Conservation (phyloP, 306 rosid species). For the Cucumis sativus region DNA sequence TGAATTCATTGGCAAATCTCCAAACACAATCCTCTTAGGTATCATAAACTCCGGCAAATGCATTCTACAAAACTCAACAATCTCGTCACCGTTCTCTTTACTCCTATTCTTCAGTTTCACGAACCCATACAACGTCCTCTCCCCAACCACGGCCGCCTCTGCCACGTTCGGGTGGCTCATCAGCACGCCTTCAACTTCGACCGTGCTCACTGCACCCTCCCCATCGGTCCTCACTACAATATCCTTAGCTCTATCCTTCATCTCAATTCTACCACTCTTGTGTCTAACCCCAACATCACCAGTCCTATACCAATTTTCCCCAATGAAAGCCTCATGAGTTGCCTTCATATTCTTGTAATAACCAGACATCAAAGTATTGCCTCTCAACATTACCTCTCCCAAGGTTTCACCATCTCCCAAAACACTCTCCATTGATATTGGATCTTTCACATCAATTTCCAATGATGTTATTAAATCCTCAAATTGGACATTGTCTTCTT, state of each 20-base stretch:
- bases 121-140: constrained; percentile 31
- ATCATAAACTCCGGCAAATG: constrained; percentile 49
- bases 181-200: constrained; percentile 65
- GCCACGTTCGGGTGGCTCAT: constrained; percentile 47
- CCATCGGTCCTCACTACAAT: constrained; percentile 23
- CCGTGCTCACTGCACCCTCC: constrained; percentile 33
- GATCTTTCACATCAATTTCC: constrained; percentile 63
- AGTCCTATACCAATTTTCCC: constrained; percentile 60
- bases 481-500: not conserved
- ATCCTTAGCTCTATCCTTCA: constrained; percentile 72
- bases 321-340: constrained; percentile 34
- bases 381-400: constrained; percentile 70
- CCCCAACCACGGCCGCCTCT: constrained; percentile 59
- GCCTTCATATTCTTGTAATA: constrained; percentile 39
- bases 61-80: constrained; percentile 40
- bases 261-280: constrained; percentile 32
- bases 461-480: constrained; percentile 20
- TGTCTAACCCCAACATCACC: constrained; percentile 54
- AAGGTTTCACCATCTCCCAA: constrained; percentile 52
- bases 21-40: constrained; percentile 49
- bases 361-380: constrained; percentile 53
- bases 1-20: constrained; percentile 64
- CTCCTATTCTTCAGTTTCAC: constrained; percentile 47
- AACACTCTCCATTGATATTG: constrained; percentile 37
- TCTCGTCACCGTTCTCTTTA: constrained; percentile 20